Evolutionary conservation across 2,329 filamentous ascomycete genomes (phyloP).

Genomic region (Colletotrichum coccodes): DNA sequence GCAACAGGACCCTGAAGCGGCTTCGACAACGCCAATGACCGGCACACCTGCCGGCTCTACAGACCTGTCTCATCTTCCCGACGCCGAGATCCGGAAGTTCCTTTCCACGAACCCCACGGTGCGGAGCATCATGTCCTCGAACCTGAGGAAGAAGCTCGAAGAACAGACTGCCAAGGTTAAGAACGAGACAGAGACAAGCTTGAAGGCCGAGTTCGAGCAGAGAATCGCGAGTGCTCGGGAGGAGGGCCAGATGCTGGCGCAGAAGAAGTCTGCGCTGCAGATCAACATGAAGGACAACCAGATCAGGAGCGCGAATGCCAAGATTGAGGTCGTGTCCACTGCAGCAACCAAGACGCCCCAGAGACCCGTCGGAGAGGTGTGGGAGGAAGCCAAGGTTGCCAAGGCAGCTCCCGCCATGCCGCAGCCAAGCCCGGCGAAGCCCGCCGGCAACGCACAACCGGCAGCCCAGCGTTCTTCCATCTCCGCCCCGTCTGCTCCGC

Average conservation of each 20-base stretch:
- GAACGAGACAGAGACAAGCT: slow-evolving; percentile 59
- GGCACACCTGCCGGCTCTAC: slow-evolving; percentile 38
- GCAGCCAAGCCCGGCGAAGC: slow-evolving; percentile 34
- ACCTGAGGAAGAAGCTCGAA: slow-evolving; percentile 77
- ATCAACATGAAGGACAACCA: slow-evolving; percentile 84
- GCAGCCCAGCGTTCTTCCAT: slow-evolving; percentile 22
- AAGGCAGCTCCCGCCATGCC: slow-evolving; percentile 35
- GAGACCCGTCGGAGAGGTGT: slow-evolving; percentile 86
- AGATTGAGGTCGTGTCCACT: slow-evolving; percentile 81
- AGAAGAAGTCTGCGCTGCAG: slow-evolving; percentile 79
- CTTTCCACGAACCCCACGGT: slow-evolving; percentile 66
- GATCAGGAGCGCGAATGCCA: slow-evolving; percentile 71
- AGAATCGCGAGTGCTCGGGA: slow-evolving; percentile 66
- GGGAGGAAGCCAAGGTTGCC: slow-evolving; percentile 77
- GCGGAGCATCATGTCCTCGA: slow-evolving; percentile 67
- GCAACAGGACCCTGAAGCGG: slow-evolving; percentile 40
- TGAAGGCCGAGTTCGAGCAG: slow-evolving; percentile 61
- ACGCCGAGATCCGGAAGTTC: slow-evolving; percentile 67
- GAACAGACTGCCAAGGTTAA: slow-evolving; percentile 70
- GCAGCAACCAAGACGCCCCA: slow-evolving; percentile 88
- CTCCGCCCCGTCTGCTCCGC: slow-evolving; percentile 22
- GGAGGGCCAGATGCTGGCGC: slow-evolving; percentile 76
- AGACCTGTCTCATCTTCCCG: slow-evolving; percentile 61
- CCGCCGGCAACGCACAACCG: slow-evolving; percentile 16
- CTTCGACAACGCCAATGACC: slow-evolving; percentile 48